phyloP scores from a whole-genome alignment of 2,329 filamentous ascomycete genomes.

The Cercospora sojina region DNA sequence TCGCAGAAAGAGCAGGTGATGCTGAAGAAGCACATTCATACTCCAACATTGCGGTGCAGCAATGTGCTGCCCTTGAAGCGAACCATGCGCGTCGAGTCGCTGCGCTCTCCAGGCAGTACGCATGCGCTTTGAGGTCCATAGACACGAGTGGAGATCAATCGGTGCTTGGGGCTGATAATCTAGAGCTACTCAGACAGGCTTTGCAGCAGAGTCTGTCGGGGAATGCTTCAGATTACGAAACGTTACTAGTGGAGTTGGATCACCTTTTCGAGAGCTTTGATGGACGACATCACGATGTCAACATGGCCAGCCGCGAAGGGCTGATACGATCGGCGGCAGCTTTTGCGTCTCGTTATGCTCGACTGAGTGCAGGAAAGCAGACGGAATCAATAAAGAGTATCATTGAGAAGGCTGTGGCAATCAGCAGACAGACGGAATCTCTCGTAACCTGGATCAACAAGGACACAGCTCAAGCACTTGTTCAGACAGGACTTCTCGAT shows the following conservation, averaged over 20 bases:
- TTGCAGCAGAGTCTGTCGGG: slow-evolving; percentile 27
- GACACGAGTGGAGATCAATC: not conserved
- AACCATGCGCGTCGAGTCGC: slow-evolving; percentile 27
- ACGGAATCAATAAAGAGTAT: slow-evolving; percentile 21
- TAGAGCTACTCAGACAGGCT: slow-evolving; percentile 9
- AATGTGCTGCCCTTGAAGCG: slow-evolving; percentile 18
- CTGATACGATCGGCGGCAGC: slow-evolving; percentile 24
- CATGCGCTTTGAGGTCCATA: not conserved
- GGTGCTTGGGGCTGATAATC: not conserved
- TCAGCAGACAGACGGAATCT: slow-evolving; percentile 25
- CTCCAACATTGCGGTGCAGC: slow-evolving; percentile 17
- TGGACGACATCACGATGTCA: not conserved
- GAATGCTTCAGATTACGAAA: slow-evolving; percentile 31
- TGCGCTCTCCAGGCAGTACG: not conserved
- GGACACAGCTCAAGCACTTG: slow-evolving; percentile 61
- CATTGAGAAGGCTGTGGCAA: slow-evolving; percentile 24
- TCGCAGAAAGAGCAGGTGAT: slow-evolving; percentile 23
- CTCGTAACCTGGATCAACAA: slow-evolving; percentile 44
- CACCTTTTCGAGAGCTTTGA: slow-evolving; percentile 15
- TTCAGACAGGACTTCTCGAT: slow-evolving; percentile 59
- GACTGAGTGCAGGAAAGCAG: slow-evolving; percentile 27
- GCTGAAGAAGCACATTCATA: slow-evolving; percentile 14
- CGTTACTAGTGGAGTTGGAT: slow-evolving; percentile 27
- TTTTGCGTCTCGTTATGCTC: slow-evolving; percentile 33
- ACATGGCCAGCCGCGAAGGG: not conserved